phyloP scores from a whole-genome alignment of 2,329 filamentous ascomycete genomes.

The Boeremia exigua region DNA sequence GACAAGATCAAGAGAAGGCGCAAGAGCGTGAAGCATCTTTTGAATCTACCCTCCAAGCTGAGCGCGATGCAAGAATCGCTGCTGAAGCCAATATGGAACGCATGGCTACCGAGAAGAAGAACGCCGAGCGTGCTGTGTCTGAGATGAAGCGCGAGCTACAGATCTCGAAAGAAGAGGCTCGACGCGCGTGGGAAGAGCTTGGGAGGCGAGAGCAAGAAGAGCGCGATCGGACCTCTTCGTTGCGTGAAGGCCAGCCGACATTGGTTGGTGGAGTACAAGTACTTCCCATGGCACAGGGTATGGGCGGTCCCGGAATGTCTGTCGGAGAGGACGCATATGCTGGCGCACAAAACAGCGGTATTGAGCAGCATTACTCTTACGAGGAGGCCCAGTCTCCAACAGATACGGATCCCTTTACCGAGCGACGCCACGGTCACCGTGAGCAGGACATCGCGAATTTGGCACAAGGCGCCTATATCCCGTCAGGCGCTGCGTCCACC shows the following conservation, averaged over 20 bases:
- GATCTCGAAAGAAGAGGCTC: slow-evolving; percentile 95
- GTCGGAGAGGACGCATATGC: slow-evolving; percentile 44
- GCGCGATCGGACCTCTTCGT: slow-evolving; percentile 81
- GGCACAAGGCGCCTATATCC: slow-evolving; percentile 44
- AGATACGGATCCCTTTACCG: slow-evolving; percentile 68
- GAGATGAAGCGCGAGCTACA: slow-evolving; percentile 93
- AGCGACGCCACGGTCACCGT: slow-evolving; percentile 45
- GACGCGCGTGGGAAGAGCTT: slow-evolving; percentile 95
- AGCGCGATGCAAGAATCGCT: slow-evolving; percentile 73
- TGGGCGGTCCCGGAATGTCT: slow-evolving; percentile 48
- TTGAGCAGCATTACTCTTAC: slow-evolving; percentile 57
- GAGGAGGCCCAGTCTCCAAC: slow-evolving; percentile 60
- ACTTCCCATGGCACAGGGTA: slow-evolving; percentile 83
- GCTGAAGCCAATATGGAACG: slow-evolving; percentile 70
- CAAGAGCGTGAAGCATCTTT: slow-evolving; percentile 83
- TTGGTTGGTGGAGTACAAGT: slow-evolving; percentile 93
- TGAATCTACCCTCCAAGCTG: slow-evolving; percentile 75
- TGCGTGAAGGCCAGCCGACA: slow-evolving; percentile 86
- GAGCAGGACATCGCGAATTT: slow-evolving; percentile 43
- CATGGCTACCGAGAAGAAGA: slow-evolving; percentile 70
- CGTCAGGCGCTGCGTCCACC: slow-evolving; percentile 36
- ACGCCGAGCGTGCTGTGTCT: slow-evolving; percentile 76
- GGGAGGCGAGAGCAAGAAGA: slow-evolving; percentile 93
- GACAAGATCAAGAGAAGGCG: slow-evolving; percentile 82
- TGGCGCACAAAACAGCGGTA: slow-evolving; percentile 41